Base-by-base conservation (phyloP, 2,329 filamentous ascomycete genomes). In the Furcasterigmium furcatum region DNA sequence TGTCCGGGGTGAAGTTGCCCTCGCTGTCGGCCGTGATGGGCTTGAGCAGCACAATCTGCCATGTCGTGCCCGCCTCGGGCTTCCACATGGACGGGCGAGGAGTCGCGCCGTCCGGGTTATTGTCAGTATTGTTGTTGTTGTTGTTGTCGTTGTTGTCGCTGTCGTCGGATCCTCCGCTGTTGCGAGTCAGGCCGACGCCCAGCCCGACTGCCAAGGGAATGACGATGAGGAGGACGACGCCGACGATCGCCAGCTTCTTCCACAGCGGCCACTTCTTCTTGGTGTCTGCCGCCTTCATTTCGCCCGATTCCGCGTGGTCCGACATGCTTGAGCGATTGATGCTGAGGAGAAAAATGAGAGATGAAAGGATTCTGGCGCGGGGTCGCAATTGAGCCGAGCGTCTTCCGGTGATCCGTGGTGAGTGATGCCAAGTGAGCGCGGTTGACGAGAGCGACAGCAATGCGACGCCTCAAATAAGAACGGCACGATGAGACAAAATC, bases 31-130 rank as follows among this genome's bases (percentile, higher is more conserved):
- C 55, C 20, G 54, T 46, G 38, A 79, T 59, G 43, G 64, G 62
- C 44, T 66, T 60, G 41, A 55, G 60, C 18, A 87, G 73, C 38
- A 83, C 67, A 44, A 86, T 86, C 55, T 87, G 82, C 80, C 80
- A 87, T 4, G 71, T 71, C 4, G 68, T 63, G 21, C 71, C 73
- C 20, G 74, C 71, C 2, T 59, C 56, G 3, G 82, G 82, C 46
- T 72, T 65, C 81, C 80, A 85, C 27, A 63, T 50, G 56, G 54
- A 46, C 43, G 54, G 42, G 45, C 57, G 46, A 52, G 44, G 40
- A 50, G 25, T 44, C 21, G 44, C 20, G 48, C 43, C 49, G 38
- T 49, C 59, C 56, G 49, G 58, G 46, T 40, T 41, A 43, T 46
- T 41, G 18, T 38, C 42, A 30, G 36, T 30, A 14, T 35, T 43